Evolutionary conservation across 2,329 filamentous ascomycete genomes (phyloP), one percentile per base, ranked within the genome.

Genomic region (Peltaster fructicola): DNA sequence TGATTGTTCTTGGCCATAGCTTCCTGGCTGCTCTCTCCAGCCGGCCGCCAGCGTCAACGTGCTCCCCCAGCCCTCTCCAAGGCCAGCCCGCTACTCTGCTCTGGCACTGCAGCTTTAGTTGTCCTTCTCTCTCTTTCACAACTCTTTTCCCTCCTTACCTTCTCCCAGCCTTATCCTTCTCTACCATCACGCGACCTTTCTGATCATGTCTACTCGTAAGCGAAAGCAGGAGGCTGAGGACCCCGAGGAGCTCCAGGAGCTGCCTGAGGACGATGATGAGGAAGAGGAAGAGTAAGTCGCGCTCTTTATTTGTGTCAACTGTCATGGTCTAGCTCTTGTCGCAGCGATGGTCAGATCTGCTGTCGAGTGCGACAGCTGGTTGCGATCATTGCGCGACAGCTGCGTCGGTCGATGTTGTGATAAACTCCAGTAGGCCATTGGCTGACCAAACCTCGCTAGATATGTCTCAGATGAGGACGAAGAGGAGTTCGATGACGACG

Each of bases 221-320:
- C 47, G 51, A 36, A 53, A 54, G 44, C 45, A 53, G 26, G 47
- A 50, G n/a, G 41, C 43, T 21, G 47, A 47, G 24, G 45, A 49
- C 23, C 45, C 50, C 30, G 48, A 53, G 36, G 50, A 54, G 47
- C 50, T 54, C 29, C 42, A 48, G 22, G 50, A 50, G 18, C 49
- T 54, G 15, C 51, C 51, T 4, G 49, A 45, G 26, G 50, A 53
- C 26, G 51, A 51, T 28, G 50, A 53, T 24, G 51, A 51, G 31
- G 46, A 43, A 20, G 50, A 52, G 22, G 42, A 46, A 29, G 50
- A 53, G 45, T 50, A 52, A 41, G 50, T n/a, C n/a, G n/a, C n/a
- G n/a, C n/a, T n/a, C n/a, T 26, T 15, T 22, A 14, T 14, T 12
- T 19, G 10, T n/a, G 15, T 17, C 15, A n/a, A 14, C 14, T 18